Evolutionary conservation across 1,284 basidiomycete genomes (phyloP).

Genomic region (Cryptococcus maquisensis): DNA sequence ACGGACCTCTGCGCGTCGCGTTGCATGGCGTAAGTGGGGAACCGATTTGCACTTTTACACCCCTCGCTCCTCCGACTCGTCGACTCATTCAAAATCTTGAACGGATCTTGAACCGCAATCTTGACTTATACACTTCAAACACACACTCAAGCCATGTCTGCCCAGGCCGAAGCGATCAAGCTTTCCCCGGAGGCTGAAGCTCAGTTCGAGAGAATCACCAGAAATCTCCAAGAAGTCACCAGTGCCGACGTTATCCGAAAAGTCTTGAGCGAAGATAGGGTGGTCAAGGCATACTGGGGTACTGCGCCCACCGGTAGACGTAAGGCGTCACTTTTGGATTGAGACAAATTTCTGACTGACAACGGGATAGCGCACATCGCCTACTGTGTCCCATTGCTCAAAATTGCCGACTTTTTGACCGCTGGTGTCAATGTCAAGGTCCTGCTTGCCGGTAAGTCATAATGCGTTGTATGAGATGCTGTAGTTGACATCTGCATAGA

Average conservation of each 20-base stretch:
- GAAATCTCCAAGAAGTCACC: constrained; percentile 82
- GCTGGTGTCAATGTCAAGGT: constrained; percentile 89
- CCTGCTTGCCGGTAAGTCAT: constrained; percentile 69
- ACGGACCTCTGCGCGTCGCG: no score
- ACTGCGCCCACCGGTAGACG: constrained; percentile 91
- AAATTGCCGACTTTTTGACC: constrained; percentile 93
- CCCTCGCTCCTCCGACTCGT: no score
- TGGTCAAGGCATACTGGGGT: constrained; percentile 85
- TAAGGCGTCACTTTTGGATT: constrained; percentile 51
- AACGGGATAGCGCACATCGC: constrained; percentile 76
- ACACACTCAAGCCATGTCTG: no score
- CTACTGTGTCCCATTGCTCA: constrained; percentile 91
- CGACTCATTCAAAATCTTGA: no score
- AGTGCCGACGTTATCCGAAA: constrained; percentile 78
- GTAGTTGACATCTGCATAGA: not conserved
- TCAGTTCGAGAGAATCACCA: constrained; percentile 79
- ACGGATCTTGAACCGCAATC: no score
- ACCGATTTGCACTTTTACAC: no score
- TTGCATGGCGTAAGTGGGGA: no score
- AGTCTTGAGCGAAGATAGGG: constrained; percentile 71
- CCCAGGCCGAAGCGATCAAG: constrained; percentile 15
- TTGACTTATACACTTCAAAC: no score
- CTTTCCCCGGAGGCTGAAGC: constrained; percentile 52
- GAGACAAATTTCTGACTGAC: constrained; percentile 5
- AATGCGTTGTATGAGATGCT: not conserved